A percentile compares a stretch with the other conserved stretches of the same genome.
These are phyloP conservation scores for Citrus medica DNA, from an alignment of 345 rosid species.

Conservation along the genomic window DNA sequence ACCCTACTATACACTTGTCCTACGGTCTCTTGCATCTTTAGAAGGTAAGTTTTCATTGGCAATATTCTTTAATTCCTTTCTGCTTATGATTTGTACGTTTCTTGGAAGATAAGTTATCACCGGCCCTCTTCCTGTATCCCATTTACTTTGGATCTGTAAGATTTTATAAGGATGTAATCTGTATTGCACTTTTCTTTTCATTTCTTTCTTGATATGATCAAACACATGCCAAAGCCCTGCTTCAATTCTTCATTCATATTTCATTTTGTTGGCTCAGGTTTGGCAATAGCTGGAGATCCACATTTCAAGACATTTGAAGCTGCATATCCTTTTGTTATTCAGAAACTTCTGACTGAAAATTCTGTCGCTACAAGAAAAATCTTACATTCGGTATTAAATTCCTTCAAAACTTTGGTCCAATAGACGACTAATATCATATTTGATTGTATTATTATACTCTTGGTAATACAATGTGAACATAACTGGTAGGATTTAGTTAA, in stretches of 20 bases:
- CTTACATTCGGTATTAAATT: constrained; percentile 64
- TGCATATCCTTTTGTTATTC: constrained; percentile 88
- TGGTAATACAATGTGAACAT: background rate
- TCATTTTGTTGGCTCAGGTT: constrained; percentile 47
- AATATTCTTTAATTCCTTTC: background rate
- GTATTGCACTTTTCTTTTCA: background rate
- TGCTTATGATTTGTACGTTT: constrained; percentile 36
- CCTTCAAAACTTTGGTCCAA: background rate
- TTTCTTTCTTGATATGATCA: background rate
- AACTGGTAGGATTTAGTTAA: constrained; percentile 3
- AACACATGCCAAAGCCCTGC: background rate
- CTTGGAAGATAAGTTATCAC: constrained; percentile 58
- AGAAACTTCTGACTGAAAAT: constrained; percentile 81
- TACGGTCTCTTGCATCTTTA: constrained; percentile 92
- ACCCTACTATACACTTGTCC: constrained; percentile 87
- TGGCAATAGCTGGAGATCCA: constrained; percentile 81
- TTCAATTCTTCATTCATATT: constrained; percentile 9
- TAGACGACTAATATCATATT: background rate
- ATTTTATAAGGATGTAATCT: background rate
- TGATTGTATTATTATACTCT: background rate
- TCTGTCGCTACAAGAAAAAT: constrained; percentile 65
- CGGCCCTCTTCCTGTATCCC: background rate
- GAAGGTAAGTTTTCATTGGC: constrained; percentile 55
- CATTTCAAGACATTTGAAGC: constrained; percentile 89
- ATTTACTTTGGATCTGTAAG: background rate